Evolutionary conservation across 306 rosid genomes (phyloP), one percentile per base, ranked within the genome.

Genomic region (Quercus bicolor): DNA sequence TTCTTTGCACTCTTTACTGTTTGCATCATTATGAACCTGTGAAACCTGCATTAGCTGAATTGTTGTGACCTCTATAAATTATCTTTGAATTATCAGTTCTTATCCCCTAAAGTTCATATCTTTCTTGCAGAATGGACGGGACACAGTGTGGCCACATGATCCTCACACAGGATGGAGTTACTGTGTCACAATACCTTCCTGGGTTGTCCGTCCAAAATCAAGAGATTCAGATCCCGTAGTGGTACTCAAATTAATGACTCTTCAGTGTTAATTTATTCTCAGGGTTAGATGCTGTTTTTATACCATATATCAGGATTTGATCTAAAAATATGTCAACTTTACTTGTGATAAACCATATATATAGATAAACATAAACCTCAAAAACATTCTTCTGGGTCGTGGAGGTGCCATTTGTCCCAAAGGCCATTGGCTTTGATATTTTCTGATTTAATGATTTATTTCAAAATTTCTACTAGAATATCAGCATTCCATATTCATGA

Each of bases 61-160:
- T 26, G 14, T 43, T 29, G 77, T 53, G 75, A 60, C 51, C 73
- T 68, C 78, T 82, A 21, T 62, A n/a, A 48, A 56, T 18, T 73
- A 54, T 20, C 31, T 51, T 54, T 56, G 23, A 23, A 4, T 43
- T 21, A 65, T 71, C 56, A 19, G 18, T 70, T 78, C 57, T 73
- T 43, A 80, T 83, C 66, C 37, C 37, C 34, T 37, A 65, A 76
- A 37, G 33, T 78, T 16, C 40, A 14, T 79, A 5, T 74, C 34
- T 52, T n/a, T 88, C 86, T n/a, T 82, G 82, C 97, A 94, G 97
- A 84, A 87, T 78, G 97, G 97, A 16, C 83, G 84, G 77, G 95
- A 84, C 56, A 89, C 98, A 40, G 84, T 92, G 45, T 91, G 97
- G 98, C 97, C 97, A n/a, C 97, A 91, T 79, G 86, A 88, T 87